A percentile compares a stretch with the other conserved stretches of the same genome.
These are phyloP conservation scores for Apiospora phragmitis DNA, from an alignment of 2,329 filamentous ascomycete genomes.

Conservation along the genomic window DNA sequence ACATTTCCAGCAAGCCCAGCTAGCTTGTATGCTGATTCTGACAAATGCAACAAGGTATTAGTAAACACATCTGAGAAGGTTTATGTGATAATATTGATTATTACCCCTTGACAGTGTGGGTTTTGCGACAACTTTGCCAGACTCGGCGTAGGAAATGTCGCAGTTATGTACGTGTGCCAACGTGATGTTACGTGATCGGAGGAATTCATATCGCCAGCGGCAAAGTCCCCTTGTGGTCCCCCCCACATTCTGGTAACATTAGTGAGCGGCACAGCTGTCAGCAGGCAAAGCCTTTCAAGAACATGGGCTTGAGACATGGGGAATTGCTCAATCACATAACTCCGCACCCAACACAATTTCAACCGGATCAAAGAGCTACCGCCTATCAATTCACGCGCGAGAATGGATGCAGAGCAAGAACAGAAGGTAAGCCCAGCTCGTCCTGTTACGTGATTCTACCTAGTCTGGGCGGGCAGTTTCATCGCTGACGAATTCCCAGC, in stretches of 20 bases:
- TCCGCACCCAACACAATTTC: neutral
- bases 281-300: neutral
- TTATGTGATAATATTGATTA: neutral
- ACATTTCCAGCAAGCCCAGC: neutral
- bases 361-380: too few species aligned
- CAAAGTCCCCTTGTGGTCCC: neutral
- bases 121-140: too few species aligned
- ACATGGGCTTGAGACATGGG: neutral
- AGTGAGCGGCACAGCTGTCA: neutral
- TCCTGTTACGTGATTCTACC: neutral
- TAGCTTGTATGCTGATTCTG: neutral
- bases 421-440: neutral
- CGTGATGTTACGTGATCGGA: slow-evolving; percentile 22
- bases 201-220: slow-evolving; percentile 16
- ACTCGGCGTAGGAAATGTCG: neutral
- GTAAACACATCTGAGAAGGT: neutral
- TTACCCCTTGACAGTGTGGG: neutral
- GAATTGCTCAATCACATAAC: neutral
- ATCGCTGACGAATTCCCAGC: slow-evolving; percentile 19
- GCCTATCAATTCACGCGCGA: neutral
- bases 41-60: neutral
- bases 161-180: neutral
- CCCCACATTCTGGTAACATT: too few species aligned
- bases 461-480: neutral
- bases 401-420: neutral